Base-by-base conservation (phyloP, 345 rosid species). In the Atalantia buxifolia region DNA sequence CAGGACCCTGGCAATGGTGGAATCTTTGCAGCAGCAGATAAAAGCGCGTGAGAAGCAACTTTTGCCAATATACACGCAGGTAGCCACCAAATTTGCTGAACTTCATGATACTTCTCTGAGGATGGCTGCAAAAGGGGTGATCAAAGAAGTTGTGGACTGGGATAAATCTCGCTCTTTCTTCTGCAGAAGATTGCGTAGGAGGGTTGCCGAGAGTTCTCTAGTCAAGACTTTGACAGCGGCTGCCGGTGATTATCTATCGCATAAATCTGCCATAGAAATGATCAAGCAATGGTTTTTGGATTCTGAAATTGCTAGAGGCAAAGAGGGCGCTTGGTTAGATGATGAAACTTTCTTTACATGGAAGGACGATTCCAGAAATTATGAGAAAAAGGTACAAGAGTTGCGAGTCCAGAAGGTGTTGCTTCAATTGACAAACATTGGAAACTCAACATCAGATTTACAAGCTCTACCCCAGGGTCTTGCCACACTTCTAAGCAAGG, bases 101-200 rank as follows among this genome's bases (percentile, higher is more conserved):
- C 96, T 96, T 77, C 99, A 96, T 56, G 99, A 96, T 80, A 90
- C 97, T 56, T 91, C 97, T 64, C 84, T 89, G 31, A 92, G 99
- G 83, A 96, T 96, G 99, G 99, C 93, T 61, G 97, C 92, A 3
- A 96, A 96, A 79, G 98, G 97, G 64, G 97, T 94, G 40, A 94
- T 96, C 72, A 96, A 80, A 89, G 86, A 95, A 84, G 97, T 96
- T 12, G 94, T 96, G 50, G 95, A 96, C 76, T 96, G 97, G 98
- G 85, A 76, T 13, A 56, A 78, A 53, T 94, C 98, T 1, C 94
- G 97, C 31, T 71, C 68, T 42, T 94, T 86, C 86, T 96, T 96
- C 88, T 89, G 82, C 79, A 90, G 83, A 83, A 92, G 95, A 86
- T 84, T 96, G 66, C 74, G 67, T 10, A 81, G 99, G 72, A 94